A percentile compares a stretch with the other conserved stretches of the same genome.
phyloP scores from a whole-genome alignment of 106 monocot species.

The Iris macrosiphon region DNA sequence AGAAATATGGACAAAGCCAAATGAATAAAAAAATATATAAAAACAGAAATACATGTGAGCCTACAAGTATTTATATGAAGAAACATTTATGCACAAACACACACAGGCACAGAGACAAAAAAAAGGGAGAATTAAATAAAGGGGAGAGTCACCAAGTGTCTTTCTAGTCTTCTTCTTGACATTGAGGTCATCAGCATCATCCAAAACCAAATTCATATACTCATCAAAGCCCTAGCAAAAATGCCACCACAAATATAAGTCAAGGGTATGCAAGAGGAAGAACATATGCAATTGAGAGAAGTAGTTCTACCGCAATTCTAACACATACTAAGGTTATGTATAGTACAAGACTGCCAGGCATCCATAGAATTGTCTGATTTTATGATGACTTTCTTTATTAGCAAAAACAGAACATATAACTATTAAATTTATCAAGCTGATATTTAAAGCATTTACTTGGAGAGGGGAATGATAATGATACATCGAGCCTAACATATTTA shows the following conservation, averaged over 20 bases:
- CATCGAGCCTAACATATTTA: too few species aligned
- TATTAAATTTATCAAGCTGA: too few species aligned
- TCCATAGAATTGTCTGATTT: too few species aligned
- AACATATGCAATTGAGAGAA: too few species aligned
- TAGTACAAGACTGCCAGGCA: too few species aligned
- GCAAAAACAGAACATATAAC: too few species aligned
- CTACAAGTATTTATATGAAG: neutral
- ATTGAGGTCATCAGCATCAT: conserved; percentile 79
- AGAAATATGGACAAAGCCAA: neutral
- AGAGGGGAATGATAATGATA: too few species aligned
- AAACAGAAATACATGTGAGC: neutral
- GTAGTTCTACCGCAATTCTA: too few species aligned
- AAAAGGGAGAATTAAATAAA: neutral
- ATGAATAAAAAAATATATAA: neutral
- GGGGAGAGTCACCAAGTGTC: conserved; percentile 28
- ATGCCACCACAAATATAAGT: neutral
- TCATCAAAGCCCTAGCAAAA: conserved; percentile 72
- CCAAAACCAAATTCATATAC: conserved; percentile 83
- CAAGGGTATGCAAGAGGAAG: too few species aligned
- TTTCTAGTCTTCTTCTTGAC: conserved; percentile 77
- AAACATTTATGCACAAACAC: neutral
- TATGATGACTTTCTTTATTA: too few species aligned
- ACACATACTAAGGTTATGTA: too few species aligned
- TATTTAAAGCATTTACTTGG: too few species aligned
- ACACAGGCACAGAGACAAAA: neutral